These are phyloP conservation scores for Coemansia sp. DNA, from an alignment of 192 early-diverging fungal species.

Conservation along the genomic window DNA sequence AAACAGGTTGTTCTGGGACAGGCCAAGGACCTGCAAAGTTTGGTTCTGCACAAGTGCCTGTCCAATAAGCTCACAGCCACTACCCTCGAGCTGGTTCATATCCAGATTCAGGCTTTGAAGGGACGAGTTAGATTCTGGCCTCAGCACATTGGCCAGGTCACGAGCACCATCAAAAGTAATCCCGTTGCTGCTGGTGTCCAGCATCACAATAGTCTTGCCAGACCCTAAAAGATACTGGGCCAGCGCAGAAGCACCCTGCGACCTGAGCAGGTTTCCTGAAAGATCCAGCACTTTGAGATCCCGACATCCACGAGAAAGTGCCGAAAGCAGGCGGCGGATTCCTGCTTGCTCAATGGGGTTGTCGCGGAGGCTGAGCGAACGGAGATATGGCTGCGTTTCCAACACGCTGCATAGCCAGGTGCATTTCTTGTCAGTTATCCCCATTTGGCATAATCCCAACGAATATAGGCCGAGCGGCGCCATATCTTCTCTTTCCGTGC, in stretches of 20 bases:
- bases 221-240: slow-evolving; percentile 9
- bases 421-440: slow-evolving; percentile 17
- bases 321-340: slow-evolving; percentile 1
- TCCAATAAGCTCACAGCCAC: slow-evolving; percentile 17
- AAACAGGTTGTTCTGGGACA: slow-evolving; percentile 36
- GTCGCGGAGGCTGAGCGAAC: slow-evolving; percentile 19
- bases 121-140: neutral
- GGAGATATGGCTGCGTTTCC: slow-evolving; percentile 25
- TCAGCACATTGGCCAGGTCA: slow-evolving; percentile 10
- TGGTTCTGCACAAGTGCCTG: slow-evolving; percentile 16
- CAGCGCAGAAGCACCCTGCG: slow-evolving; percentile 13
- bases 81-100: slow-evolving; percentile 30
- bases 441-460: slow-evolving; percentile 19
- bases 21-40: slow-evolving; percentile 7
- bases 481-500: neutral
- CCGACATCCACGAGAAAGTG: slow-evolving; percentile 16
- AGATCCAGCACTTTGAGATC: slow-evolving; percentile 18
- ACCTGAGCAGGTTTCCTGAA: slow-evolving; percentile 24
- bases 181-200: slow-evolving; percentile 35
- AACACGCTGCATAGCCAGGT: slow-evolving; percentile 15
- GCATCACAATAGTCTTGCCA: slow-evolving; percentile 5
- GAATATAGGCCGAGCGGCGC: slow-evolving; percentile 23
- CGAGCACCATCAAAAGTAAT: slow-evolving; percentile 14
- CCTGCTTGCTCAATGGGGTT: slow-evolving; percentile 20
- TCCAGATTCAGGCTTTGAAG: slow-evolving; percentile 18